Conservation (phyloP, 805 yeast genomes). For the Danielozyma ontarioensis region DNA sequence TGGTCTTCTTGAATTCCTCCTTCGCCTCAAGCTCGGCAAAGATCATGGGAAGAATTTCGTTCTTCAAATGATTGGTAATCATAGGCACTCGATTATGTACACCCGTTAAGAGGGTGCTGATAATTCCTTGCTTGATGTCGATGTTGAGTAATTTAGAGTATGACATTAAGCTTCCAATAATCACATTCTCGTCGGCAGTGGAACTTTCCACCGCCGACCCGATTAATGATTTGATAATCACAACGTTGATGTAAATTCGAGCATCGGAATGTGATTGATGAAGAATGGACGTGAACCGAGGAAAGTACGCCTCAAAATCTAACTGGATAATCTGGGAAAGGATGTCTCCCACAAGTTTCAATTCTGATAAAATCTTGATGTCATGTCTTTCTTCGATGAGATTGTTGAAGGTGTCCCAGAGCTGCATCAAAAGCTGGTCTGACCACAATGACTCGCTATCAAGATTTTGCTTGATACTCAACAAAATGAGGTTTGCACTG, state of each 20-base stretch:
- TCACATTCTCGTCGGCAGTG: not conserved
- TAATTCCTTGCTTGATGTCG: slow-evolving; percentile 55
- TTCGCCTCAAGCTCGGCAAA: slow-evolving; percentile 51
- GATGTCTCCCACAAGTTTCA: slow-evolving; percentile 33
- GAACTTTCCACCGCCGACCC: no score
- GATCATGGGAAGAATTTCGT: slow-evolving; percentile 43
- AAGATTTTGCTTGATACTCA: slow-evolving; percentile 16
- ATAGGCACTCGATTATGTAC: slow-evolving; percentile 50
- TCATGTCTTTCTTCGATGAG: slow-evolving; percentile 4
- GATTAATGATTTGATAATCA: slow-evolving; percentile 28
- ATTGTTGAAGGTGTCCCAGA: slow-evolving; percentile 8
- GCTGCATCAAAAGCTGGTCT: slow-evolving; percentile 1
- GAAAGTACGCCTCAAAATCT: slow-evolving; percentile 9
- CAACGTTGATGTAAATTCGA: slow-evolving; percentile 24
- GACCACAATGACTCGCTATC: slow-evolving; percentile 6
- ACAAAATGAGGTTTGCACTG: slow-evolving; percentile 11
- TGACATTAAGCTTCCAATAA: slow-evolving; percentile 6
- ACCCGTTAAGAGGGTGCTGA: slow-evolving; percentile 54
- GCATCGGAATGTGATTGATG: slow-evolving; percentile 9
- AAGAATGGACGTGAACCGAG: slow-evolving; percentile 10
- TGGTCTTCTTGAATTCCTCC: slow-evolving; percentile 53
- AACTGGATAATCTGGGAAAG: slow-evolving; percentile 21
- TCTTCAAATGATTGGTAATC: slow-evolving; percentile 40
- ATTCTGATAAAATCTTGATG: slow-evolving; percentile 16
- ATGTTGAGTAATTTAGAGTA: slow-evolving; percentile 33